A percentile compares a stretch with the other conserved stretches of the same genome.
Evolutionary conservation across 1,284 basidiomycete species (phyloP).

Genomic region (Kwoniella shivajii): DNA sequence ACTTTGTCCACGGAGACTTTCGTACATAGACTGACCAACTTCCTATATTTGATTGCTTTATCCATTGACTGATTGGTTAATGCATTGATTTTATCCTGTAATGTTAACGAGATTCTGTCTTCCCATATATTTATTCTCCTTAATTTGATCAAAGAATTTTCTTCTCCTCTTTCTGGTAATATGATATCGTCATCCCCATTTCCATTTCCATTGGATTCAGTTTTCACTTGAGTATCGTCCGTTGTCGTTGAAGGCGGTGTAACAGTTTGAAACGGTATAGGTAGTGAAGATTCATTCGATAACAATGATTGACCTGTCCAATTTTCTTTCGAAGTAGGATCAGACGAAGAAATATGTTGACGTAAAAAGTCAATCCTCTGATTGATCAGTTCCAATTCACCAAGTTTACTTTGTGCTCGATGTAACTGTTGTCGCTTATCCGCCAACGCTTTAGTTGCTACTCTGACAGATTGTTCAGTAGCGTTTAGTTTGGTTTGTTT

Average conservation of each 20-base stretch:
- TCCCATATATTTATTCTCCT: conserved; percentile 81
- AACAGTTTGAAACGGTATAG: neutral
- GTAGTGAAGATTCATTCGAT: conserved; percentile 56
- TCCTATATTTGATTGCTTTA: conserved; percentile 86
- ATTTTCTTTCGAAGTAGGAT: conserved; percentile 55
- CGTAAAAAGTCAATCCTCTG: conserved; percentile 79
- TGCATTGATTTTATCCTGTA: conserved; percentile 68
- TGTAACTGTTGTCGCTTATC: conserved; percentile 83
- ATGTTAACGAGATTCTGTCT: conserved; percentile 69
- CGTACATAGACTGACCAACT: conserved; percentile 85
- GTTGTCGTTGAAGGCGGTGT: too few relatives aligned
- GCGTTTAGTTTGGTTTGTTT: conserved; percentile 85
- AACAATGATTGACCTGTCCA: conserved; percentile 78
- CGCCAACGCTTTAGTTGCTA: conserved; percentile 85
- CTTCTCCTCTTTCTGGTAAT: conserved; percentile 58
- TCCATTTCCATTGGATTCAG: neutral
- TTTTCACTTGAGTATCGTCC: neutral
- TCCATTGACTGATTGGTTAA: conserved; percentile 78
- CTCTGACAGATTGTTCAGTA: conserved; percentile 81
- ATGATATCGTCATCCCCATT: conserved; percentile 57
- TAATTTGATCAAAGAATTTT: conserved; percentile 67
- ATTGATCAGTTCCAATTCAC: conserved; percentile 73
- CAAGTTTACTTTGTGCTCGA: conserved; percentile 68
- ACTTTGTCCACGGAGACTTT: conserved; percentile 84
- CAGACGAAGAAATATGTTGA: conserved; percentile 61